These are phyloP conservation scores for Globisporangium acanthophoron DNA, from an alignment of 352 stramenopile genomes.

Conservation along the genomic window DNA sequence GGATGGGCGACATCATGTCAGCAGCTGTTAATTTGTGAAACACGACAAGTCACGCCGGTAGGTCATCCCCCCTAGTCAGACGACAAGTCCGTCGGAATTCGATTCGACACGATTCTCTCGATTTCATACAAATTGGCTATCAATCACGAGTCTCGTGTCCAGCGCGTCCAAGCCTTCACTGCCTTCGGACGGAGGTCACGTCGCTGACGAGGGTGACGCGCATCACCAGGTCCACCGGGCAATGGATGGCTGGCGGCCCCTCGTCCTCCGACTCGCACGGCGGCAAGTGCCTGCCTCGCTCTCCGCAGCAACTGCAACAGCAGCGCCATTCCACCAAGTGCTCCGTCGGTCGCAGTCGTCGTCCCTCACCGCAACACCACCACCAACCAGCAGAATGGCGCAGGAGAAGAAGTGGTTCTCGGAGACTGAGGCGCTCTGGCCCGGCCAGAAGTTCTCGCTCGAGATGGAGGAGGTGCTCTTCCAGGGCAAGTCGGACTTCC, in stretches of 20 bases:
- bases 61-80: not conserved
- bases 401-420: constrained; percentile 90
- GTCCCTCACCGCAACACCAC: not conserved
- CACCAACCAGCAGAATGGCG: constrained; percentile 27
- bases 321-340: constrained; percentile 11
- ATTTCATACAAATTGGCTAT: not conserved
- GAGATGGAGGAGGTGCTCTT: constrained; percentile 94
- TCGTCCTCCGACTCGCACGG: not conserved
- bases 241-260: constrained; percentile 2
- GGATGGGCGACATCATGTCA: not conserved
- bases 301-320: not conserved
- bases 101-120: not conserved
- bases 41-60: not conserved
- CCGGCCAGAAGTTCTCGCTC: constrained; percentile 89
- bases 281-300: not conserved
- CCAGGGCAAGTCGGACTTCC: constrained; percentile 95
- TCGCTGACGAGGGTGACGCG: not conserved
- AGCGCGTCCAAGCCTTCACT: not conserved
- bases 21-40: not conserved
- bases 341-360: constrained; percentile 4
- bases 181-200: not conserved
- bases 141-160: not conserved
- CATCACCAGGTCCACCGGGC: constrained; percentile 1
- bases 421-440: constrained; percentile 95
- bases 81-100: not conserved